A percentile compares a stretch with the other conserved stretches of the same genome.
phyloP scores from a whole-genome alignment of 2,329 filamentous ascomycete genomes.

The Penicillium sp. region DNA sequence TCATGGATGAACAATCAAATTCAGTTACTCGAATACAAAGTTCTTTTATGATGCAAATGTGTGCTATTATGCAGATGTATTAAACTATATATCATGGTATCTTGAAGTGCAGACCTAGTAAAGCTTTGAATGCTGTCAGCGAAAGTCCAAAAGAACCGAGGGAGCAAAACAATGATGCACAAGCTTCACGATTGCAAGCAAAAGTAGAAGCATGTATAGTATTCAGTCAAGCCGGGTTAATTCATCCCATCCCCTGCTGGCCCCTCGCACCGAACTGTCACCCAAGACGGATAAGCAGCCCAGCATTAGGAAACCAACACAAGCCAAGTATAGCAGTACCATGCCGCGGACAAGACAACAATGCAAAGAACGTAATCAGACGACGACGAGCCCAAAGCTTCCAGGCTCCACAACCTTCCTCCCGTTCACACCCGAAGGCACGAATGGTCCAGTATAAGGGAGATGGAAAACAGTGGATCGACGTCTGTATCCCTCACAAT shows the following conservation, averaged over 20 bases:
- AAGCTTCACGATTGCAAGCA: slow-evolving; percentile 13
- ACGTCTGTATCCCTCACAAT: slow-evolving; percentile 16
- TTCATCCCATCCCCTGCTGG: slow-evolving; percentile 45
- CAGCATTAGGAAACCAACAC: slow-evolving; percentile 30
- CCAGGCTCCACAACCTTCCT: slow-evolving; percentile 47
- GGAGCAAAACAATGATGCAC: neutral
- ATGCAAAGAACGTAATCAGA: slow-evolving; percentile 19
- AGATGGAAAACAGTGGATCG: slow-evolving; percentile 33
- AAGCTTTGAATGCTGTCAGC: slow-evolving; percentile 18
- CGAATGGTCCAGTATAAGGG: slow-evolving; percentile 47
- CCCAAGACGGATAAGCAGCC: slow-evolving; percentile 40
- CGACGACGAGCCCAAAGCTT: slow-evolving; percentile 26
- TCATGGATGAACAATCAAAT: neutral
- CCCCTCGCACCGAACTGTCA: slow-evolving; percentile 28
- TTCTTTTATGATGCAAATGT: neutral
- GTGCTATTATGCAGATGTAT: neutral
- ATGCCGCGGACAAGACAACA: slow-evolving; percentile 15
- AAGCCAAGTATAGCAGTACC: slow-evolving; percentile 34
- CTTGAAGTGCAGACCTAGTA: neutral
- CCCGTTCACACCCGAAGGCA: slow-evolving; percentile 24
- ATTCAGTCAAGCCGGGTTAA: slow-evolving; percentile 43
- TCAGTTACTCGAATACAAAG: neutral
- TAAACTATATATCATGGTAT: neutral
- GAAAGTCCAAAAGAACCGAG: slow-evolving; percentile 3
- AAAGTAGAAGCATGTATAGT: slow-evolving; percentile 10